Evolutionary conservation across 1,284 basidiomycete genomes (phyloP), one percentile per base, ranked within the genome.

Genomic region (Ganoderma lucidum): DNA sequence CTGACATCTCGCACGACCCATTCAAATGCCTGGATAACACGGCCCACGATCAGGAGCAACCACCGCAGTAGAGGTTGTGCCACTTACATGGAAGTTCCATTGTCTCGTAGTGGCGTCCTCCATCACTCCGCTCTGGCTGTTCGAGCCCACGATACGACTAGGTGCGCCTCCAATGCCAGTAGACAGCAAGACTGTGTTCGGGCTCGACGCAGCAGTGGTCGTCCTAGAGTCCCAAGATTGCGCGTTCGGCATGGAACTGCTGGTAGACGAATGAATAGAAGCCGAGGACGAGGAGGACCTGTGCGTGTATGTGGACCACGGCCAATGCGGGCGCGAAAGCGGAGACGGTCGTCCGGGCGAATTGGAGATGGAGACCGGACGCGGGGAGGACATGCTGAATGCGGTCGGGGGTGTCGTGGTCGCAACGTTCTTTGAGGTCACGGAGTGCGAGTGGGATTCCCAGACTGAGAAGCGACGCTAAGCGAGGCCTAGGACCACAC

Each of bases 1-100:
- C 82, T 81, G 3, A 89, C 84, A 75, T 90, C 85, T 39, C 83
- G 82, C n/a, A 91, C 83, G 10, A 84, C 79, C 90, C 90, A 91
- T 78, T 91, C 90, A 71, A 91, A 89, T 1, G 89, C 89, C 90
- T 91, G 66, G 15, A 14, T 19, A 8, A 62, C 55, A 58, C 41
- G 37, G 17, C 37, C 15, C 3, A 3, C 19, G n/a, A 23, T 64
- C 14, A 53, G 48, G 6, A 64, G 48, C 3, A 2, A 9, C 14
- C 30, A 32, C n/a, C 14, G 39, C 10, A 67, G 28, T 19, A 19
- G 17, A 15, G 8, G 32, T 3, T 2, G 19, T n/a, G 44, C 41
- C 39, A 79, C 84, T 74, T 74, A 87, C 89, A 73, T 84, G 85
- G 73, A 89, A 89, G 8, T 86, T 83, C 89, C 89, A 91, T 71